Percentiles rank a stretch among this genome's conserved stretches.
phyloP scores from a whole-genome alignment of 306 rosid species.

The Quercus glauca region DNA sequence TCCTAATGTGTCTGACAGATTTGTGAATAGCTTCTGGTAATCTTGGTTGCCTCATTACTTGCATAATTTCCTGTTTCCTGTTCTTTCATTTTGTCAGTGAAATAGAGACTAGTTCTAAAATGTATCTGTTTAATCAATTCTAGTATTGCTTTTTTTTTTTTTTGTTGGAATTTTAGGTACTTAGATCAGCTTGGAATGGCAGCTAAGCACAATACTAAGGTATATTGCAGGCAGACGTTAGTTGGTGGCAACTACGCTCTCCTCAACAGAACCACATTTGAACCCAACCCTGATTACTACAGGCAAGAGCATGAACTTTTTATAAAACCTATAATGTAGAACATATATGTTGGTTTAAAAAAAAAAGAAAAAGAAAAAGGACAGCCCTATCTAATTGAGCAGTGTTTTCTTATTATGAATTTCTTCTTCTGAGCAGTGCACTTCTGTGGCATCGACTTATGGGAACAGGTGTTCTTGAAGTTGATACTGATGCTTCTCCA shows the following conservation, averaged over 20 bases:
- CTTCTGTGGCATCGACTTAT: constrained; percentile 92
- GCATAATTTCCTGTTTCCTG: not conserved
- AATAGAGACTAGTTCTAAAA: too few relatives aligned
- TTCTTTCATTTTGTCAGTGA: too few relatives aligned
- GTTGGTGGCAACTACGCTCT: constrained; percentile 95
- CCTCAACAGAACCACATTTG: constrained; percentile 66
- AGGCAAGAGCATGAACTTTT: constrained; percentile 43
- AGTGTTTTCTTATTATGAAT: constrained; percentile 4
- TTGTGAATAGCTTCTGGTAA: constrained; percentile 95
- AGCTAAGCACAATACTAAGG: constrained; percentile 69
- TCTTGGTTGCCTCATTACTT: constrained; percentile 22
- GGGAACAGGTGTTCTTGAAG: constrained; percentile 72
- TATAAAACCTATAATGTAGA: too few relatives aligned
- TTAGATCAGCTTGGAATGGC: constrained; percentile 98
- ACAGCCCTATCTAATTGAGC: constrained; percentile 10
- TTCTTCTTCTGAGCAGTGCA: constrained; percentile 56
- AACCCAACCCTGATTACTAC: constrained; percentile 93
- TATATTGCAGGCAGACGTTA: constrained; percentile 86
- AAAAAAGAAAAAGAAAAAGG: not conserved
- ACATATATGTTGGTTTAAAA: not conserved
- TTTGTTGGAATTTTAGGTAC: constrained; percentile 66
- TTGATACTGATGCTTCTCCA: constrained; percentile 46
- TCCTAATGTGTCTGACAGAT: constrained; percentile 68
- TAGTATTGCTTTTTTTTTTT: not conserved
- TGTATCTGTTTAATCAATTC: constrained; percentile 16